Evolutionary conservation across 805 yeast species (phyloP).

Genomic region (Metschnikowia noctiluminum): DNA sequence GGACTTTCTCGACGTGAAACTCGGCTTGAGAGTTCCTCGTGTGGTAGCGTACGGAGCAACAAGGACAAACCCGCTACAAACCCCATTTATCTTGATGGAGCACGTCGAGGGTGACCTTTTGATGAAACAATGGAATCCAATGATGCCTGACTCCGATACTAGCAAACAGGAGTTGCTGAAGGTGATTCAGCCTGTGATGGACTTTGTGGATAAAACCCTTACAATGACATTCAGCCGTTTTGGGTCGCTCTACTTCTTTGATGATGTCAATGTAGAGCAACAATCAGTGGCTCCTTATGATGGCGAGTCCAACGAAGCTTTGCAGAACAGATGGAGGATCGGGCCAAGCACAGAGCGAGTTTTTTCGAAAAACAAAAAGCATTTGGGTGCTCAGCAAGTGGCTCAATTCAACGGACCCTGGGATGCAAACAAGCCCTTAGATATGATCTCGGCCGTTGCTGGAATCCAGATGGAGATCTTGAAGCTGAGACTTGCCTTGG

Average conservation of each 20-base stretch:
- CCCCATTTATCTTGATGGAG: conserved; percentile 83
- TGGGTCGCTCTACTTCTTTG: conserved; percentile 80
- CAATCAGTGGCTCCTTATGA: conserved; percentile 51
- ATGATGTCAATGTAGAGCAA: conserved; percentile 53
- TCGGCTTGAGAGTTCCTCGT: conserved; percentile 69
- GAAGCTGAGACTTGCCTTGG: conserved; percentile 49
- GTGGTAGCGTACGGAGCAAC: conserved; percentile 65
- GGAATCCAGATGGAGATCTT: conserved; percentile 62
- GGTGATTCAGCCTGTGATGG: conserved; percentile 72
- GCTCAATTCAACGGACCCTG: conserved; percentile 74
- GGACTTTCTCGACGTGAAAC: conserved; percentile 69
- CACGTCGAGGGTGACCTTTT: conserved; percentile 72
- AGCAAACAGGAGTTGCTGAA: conserved; percentile 49
- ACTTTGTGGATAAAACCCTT: conserved; percentile 55
- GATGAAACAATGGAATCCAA: conserved; percentile 91
- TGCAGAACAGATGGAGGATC: conserved; percentile 75
- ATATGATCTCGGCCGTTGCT: conserved; percentile 63
- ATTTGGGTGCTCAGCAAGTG: conserved; percentile 48
- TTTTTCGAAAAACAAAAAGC: conserved; percentile 65
- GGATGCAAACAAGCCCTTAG: conserved; percentile 53
- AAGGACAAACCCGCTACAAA: conserved; percentile 56
- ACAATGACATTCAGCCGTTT: conserved; percentile 60
- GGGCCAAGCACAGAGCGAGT: conserved; percentile 86
- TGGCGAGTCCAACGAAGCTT: conserved; percentile 54
- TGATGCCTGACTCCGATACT: conserved; percentile 49